phyloP scores from a whole-genome alignment of 2,329 filamentous ascomycete genomes.

The Fusarium pseudocircinatum region DNA sequence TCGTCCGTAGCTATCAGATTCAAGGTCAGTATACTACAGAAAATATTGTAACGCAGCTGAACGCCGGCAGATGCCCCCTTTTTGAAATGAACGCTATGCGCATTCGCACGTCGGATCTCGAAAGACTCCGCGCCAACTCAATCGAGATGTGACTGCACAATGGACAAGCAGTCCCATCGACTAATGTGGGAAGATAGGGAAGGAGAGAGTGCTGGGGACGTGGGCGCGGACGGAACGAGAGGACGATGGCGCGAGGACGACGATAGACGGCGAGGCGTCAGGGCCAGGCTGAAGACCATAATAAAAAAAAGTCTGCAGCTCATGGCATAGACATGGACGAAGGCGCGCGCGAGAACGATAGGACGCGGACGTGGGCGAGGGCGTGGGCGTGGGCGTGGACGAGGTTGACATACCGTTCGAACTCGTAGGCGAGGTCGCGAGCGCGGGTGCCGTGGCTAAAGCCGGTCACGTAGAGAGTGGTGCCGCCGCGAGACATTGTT shows the following conservation, averaged over 20 bases:
- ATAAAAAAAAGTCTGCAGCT: constrained; percentile 30
- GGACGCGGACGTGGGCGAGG: constrained; percentile 52
- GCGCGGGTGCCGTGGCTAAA: constrained; percentile 99
- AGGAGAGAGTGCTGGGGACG: constrained; percentile 39
- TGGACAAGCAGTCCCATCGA: constrained; percentile 44
- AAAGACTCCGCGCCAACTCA: constrained; percentile 39
- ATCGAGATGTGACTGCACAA: constrained; percentile 42
- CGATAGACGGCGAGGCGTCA: constrained; percentile 43
- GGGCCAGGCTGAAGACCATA: constrained; percentile 39
- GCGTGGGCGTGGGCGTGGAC: constrained; percentile 50
- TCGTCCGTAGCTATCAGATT: constrained; percentile 81
- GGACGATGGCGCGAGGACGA: constrained; percentile 44
- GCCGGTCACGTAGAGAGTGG: constrained; percentile 97
- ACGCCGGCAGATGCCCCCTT: constrained; percentile 42
- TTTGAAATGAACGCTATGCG: constrained; percentile 38
- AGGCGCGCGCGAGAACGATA: constrained; percentile 45
- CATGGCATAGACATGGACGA: constrained; percentile 38
- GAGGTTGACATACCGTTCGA: constrained; percentile 96
- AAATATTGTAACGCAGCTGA: constrained; percentile 23
- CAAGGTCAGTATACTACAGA: constrained; percentile 60
- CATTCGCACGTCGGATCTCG: constrained; percentile 39
- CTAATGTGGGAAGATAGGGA: constrained; percentile 34
- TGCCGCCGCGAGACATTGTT: constrained; percentile 89
- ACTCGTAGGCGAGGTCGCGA: constrained; percentile 99
- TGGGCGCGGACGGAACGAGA: constrained; percentile 42